Evolutionary conservation across 73 alveolate genomes (phyloP).

Genomic region (Paramecium octaurelia): DNA sequence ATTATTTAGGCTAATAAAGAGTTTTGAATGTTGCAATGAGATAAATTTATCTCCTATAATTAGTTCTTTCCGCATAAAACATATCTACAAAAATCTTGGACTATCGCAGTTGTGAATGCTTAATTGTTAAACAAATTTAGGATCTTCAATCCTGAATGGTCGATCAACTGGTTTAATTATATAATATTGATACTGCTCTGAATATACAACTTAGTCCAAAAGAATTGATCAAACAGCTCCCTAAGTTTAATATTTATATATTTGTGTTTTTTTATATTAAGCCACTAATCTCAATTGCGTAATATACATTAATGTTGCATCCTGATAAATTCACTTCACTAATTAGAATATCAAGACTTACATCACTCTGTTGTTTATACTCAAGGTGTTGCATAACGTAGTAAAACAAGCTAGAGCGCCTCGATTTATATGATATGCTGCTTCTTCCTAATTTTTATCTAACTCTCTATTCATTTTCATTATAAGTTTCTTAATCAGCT

Average conservation of each 20-base stretch:
- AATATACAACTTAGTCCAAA: constrained; percentile 3
- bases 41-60: constrained; percentile 16
- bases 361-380: background rate
- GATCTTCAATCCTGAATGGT: constrained; percentile 7
- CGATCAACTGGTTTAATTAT: background rate
- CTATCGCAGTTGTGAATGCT: background rate
- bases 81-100: constrained; percentile 28
- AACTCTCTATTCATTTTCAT: background rate
- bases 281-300: background rate
- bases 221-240: background rate
- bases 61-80: background rate
- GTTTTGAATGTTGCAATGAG: constrained; percentile 27
- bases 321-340: constrained; percentile 5
- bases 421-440: constrained; percentile 1
- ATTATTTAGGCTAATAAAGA: background rate
- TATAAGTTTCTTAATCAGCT: background rate
- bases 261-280: background rate
- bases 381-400: background rate
- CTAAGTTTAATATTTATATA: background rate
- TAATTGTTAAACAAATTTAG: background rate
- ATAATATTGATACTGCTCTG: background rate
- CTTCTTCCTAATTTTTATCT: background rate
- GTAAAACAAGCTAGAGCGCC: constrained; percentile 19
- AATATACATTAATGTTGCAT: constrained; percentile 17
- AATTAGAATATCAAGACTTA: background rate